Conservation (phyloP, 208 protist species). For the Leishmania amazonensis region DNA sequence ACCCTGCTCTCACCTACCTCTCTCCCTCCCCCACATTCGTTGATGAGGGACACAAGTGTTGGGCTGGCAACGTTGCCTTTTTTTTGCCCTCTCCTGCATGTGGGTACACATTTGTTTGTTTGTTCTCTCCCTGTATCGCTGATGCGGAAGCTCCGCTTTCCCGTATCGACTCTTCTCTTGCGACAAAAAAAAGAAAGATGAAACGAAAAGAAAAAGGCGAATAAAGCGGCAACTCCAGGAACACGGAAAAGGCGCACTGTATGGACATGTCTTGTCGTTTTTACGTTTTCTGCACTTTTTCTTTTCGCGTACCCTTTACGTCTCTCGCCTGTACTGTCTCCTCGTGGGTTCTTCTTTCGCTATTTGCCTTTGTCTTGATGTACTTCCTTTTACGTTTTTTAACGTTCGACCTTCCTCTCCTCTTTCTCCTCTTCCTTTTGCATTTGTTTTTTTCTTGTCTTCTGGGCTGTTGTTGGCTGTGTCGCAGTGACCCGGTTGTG, state of each 20-base stretch:
- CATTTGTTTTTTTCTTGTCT: background rate
- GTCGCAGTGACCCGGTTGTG: background rate
- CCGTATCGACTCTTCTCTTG: slow-evolving; percentile 3
- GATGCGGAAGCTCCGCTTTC: background rate
- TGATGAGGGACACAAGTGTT: background rate
- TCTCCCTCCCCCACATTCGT: background rate
- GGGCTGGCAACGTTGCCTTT: background rate
- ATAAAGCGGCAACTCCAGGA: background rate
- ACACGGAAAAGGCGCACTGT: background rate
- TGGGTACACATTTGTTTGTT: background rate
- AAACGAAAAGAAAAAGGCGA: background rate
- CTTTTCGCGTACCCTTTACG: background rate
- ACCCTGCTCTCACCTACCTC: background rate
- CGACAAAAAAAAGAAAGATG: background rate
- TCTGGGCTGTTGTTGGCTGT: background rate
- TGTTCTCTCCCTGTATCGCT: slow-evolving; percentile 10
- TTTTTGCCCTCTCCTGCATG: background rate
- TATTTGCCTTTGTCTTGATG: background rate
- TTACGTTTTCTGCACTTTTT: background rate
- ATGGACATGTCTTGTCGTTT: background rate
- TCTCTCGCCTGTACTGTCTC: slow-evolving; percentile 6
- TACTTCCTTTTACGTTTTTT: background rate
- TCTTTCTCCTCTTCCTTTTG: background rate
- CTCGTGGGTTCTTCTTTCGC: background rate
- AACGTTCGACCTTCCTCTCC: background rate